These are phyloP conservation scores for Deuterostichococcus epilithicus DNA, from an alignment of 139 green algal genomes.

Conservation along the genomic window DNA sequence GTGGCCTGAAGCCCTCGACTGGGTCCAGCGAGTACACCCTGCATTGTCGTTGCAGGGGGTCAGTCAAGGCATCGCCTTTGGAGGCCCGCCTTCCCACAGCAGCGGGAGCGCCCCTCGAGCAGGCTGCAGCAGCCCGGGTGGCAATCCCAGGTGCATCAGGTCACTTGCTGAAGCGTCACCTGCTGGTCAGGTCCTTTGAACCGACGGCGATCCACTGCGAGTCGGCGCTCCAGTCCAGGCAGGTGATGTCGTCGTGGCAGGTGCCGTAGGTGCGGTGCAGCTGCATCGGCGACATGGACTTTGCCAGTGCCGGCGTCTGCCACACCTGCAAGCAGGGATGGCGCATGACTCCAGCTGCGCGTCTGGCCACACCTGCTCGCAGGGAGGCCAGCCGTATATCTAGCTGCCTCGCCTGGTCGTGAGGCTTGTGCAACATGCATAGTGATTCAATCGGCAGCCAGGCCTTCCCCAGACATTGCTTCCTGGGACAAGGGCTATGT, in stretches of 20 bases:
- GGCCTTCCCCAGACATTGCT: too few relatives aligned
- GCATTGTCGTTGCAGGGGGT: neutral
- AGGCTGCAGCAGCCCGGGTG: neutral
- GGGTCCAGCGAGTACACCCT: conserved; percentile 81
- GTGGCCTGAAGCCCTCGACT: conserved; percentile 73
- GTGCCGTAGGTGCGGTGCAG: conserved; percentile 86
- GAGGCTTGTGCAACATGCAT: neutral
- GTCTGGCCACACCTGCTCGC: too few relatives aligned
- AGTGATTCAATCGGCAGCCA: neutral
- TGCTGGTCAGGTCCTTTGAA: conserved; percentile 75
- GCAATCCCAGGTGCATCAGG: neutral
- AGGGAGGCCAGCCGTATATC: too few relatives aligned
- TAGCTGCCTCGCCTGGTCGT: too few relatives aligned
- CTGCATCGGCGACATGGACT: conserved; percentile 84
- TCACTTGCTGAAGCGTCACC: conserved; percentile 7
- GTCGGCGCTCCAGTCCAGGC: conserved; percentile 83
- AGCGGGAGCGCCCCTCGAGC: neutral
- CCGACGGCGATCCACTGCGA: conserved; percentile 69
- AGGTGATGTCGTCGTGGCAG: conserved; percentile 77
- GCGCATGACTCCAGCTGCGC: too few relatives aligned
- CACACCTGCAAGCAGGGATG: conserved; percentile 75
- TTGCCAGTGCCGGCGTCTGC: conserved; percentile 68
- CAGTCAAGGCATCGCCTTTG: too few relatives aligned
- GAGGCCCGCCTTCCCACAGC: too few relatives aligned
- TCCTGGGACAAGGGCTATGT: too few relatives aligned